Evolutionary conservation across 805 yeast species (phyloP).

Genomic region (Pichia kluyveri): DNA sequence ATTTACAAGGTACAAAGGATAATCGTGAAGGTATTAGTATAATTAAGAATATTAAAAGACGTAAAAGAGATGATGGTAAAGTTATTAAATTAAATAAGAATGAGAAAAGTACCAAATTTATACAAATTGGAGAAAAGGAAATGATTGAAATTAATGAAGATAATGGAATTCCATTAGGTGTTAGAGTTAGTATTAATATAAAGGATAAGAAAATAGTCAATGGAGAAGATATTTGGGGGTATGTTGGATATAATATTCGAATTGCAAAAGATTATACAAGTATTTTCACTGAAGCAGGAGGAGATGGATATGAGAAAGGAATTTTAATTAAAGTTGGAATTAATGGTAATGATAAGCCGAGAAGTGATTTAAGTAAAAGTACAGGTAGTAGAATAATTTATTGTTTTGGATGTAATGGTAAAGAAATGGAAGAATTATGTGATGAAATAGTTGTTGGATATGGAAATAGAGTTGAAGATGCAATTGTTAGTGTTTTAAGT

Average conservation of each 20-base stretch:
- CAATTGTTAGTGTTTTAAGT: background rate
- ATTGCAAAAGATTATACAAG: slow-evolving; percentile 50
- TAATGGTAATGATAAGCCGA: slow-evolving; percentile 18
- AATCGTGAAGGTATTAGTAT: slow-evolving; percentile 57
- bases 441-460: background rate
- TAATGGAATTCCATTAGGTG: slow-evolving; percentile 61
- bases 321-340: slow-evolving; percentile 54
- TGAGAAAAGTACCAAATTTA: slow-evolving; percentile 55
- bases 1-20: background rate
- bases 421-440: background rate
- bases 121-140: slow-evolving; percentile 62
- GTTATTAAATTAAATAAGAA: slow-evolving; percentile 40
- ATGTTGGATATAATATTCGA: slow-evolving; percentile 71
- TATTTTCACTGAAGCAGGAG: slow-evolving; percentile 57
- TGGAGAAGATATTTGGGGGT: slow-evolving; percentile 57
- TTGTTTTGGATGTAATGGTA: background rate
- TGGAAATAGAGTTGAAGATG: background rate
- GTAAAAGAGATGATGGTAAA: slow-evolving; percentile 27
- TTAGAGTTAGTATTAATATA: slow-evolving; percentile 73
- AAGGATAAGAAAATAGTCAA: slow-evolving; percentile 49
- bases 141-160: slow-evolving; percentile 44
- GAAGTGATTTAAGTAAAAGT: slow-evolving; percentile 1
- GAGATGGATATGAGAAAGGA: slow-evolving; percentile 63
- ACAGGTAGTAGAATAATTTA: background rate
- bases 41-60: slow-evolving; percentile 30